These are phyloP conservation scores for Fusarium sp. DNA, from an alignment of 2,329 filamentous ascomycete genomes.

Conservation along the genomic window DNA sequence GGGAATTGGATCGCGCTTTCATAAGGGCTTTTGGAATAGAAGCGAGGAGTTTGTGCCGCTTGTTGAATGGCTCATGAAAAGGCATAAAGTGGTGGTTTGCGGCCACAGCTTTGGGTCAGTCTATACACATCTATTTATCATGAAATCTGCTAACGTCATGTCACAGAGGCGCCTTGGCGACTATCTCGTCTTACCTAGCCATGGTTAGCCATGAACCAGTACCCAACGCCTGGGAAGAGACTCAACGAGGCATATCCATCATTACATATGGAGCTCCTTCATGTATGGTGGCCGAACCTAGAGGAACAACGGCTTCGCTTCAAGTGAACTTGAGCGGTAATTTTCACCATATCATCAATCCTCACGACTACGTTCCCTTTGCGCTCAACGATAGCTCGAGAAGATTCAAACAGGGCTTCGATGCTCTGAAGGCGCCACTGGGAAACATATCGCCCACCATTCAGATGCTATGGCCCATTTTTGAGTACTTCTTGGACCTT, in stretches of 20 bases:
- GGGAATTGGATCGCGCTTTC: neutral
- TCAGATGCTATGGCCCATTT: slow-evolving; percentile 9
- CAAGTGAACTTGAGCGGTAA: slow-evolving; percentile 5
- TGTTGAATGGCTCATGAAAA: neutral
- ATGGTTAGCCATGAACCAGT: neutral
- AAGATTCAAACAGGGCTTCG: neutral
- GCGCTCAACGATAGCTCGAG: neutral
- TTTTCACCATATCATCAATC: slow-evolving; percentile 5
- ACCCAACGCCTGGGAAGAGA: neutral
- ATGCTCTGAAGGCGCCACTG: neutral
- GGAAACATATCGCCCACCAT: neutral
- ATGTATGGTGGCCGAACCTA: neutral
- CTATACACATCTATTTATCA: rapidly evolving
- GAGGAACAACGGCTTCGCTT: neutral
- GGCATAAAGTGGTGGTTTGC: slow-evolving; percentile 1
- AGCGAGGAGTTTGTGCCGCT: slow-evolving; percentile 1
- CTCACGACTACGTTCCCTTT: slow-evolving; percentile 8
- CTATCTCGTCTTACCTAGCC: neutral
- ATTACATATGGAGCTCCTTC: slow-evolving; percentile 6
- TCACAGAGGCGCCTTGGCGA: neutral
- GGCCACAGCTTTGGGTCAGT: slow-evolving; percentile 7
- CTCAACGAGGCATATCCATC: neutral
- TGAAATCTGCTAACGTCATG: rapidly evolving
- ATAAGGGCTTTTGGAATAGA: neutral
- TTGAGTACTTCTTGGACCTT: neutral